Percentiles rank a stretch among this genome's conserved stretches.
Evolutionary conservation across 1,284 basidiomycete species (phyloP).

Genomic region (Lentinus polychrous): DNA sequence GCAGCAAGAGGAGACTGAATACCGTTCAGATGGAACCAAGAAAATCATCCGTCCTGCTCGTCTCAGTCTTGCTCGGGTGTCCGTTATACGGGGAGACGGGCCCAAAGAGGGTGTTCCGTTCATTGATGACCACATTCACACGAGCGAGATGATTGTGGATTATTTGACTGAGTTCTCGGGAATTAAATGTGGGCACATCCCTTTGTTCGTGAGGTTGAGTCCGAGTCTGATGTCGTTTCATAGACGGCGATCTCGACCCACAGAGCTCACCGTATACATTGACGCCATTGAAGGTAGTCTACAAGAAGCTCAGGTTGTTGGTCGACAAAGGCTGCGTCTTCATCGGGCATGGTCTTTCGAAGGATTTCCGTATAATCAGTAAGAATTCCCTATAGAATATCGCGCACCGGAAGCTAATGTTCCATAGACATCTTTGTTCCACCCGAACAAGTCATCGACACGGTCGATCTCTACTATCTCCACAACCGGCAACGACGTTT

Average conservation of each 20-base stretch:
- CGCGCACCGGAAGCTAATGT: background rate
- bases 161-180: slow-evolving; percentile 97
- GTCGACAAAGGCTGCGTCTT: slow-evolving; percentile 97
- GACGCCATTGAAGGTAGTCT: slow-evolving; percentile 92
- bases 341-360: slow-evolving; percentile 97
- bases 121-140: slow-evolving; percentile 98
- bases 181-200: slow-evolving; percentile 69
- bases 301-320: slow-evolving; percentile 93
- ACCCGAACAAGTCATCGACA: slow-evolving; percentile 92
- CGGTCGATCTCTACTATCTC: slow-evolving; percentile 91
- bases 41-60: slow-evolving; percentile 88
- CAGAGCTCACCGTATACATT: slow-evolving; percentile 80
- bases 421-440: slow-evolving; percentile 88
- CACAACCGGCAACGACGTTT: slow-evolving; percentile 78
- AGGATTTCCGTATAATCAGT: slow-evolving; percentile 99
- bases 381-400: slow-evolving; percentile 25
- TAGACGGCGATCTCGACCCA: slow-evolving; percentile 91
- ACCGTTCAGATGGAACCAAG: slow-evolving; percentile 90
- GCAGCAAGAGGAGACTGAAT: slow-evolving; percentile 96
- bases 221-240: background rate
- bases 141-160: slow-evolving; percentile 91
- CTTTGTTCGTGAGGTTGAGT: background rate
- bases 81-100: slow-evolving; percentile 85
- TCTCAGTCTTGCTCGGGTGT: slow-evolving; percentile 90
- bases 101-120: slow-evolving; percentile 79